Evolutionary conservation across 208 protist species (phyloP), one percentile per base, ranked within the genome.

Genomic region (Trypanosoma cruzi): DNA sequence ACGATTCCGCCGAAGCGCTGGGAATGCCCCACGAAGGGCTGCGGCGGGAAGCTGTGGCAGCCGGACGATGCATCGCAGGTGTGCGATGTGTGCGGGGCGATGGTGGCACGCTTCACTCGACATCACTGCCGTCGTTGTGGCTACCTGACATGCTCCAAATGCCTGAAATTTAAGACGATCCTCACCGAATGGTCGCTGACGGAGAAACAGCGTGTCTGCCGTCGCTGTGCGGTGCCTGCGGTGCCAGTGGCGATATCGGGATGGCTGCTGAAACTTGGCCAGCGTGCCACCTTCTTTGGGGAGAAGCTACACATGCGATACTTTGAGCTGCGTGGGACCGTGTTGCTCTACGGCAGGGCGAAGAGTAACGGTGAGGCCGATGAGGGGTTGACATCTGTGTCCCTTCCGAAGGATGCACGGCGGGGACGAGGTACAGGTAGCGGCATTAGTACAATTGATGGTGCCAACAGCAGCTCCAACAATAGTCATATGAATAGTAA

Each of bases 41-140:
- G 68, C 49, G 42, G 22, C 28, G 68, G 60, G 20, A 64, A 66
- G 50, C 34, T 67, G 32, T 73, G 68, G 68, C 68, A 73, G 34
- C 68, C 68, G 14, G 68, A 73, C 36, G 59, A 67, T 8, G 58
- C 54, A 29, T 61, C 68, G 20, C n/a, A 40, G n/a, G 34, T 24
- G 6, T 73, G 68, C 50, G 68, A 66, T 34, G 37, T 73, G 18
- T 73, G 68, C 24, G 29, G 36, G 3, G 42, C 24, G 16, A 1
- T 37, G 3, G 34, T 73, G 8, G 40, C 58, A 2, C 44, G 53
- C 14, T 73, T 73, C 40, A 68, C 68, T 14, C 68, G 68, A 8
- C 74, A 79, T 36, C 74, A 79, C 68, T 79, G 74, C 60, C 63
- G 66, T 14, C 57, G 66, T 7, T 71, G 66, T 29, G 66, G 66